These are phyloP conservation scores for Cavenderia fasciculata DNA, from an alignment of 78 protist genomes.

Conservation along the genomic window DNA sequence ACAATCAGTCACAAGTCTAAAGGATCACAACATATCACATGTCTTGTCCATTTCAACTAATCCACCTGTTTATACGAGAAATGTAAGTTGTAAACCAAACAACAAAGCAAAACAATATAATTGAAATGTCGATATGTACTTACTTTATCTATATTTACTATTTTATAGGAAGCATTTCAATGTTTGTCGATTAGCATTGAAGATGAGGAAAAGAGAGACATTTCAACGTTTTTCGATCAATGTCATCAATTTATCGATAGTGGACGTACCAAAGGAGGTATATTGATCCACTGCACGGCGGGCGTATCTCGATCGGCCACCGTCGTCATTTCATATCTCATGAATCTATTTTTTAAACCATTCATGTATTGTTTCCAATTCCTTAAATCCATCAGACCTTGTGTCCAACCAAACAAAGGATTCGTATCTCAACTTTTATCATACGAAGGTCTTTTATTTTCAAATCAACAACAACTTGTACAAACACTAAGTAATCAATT, in stretches of 20 bases:
- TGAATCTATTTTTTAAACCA: slow-evolving; percentile 61
- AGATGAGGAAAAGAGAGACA: slow-evolving; percentile 48
- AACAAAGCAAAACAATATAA: not conserved
- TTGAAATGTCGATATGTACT: no score
- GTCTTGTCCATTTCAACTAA: slow-evolving; percentile 58
- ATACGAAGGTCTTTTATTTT: slow-evolving; percentile 7
- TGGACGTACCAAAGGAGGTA: slow-evolving; percentile 42
- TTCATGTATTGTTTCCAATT: slow-evolving; percentile 58
- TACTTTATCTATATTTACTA: no score
- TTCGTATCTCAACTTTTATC: slow-evolving; percentile 40
- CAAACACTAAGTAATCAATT: no score
- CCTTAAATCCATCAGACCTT: slow-evolving; percentile 48
- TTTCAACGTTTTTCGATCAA: slow-evolving; percentile 18
- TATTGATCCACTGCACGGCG: slow-evolving; percentile 45
- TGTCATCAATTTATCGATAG: slow-evolving; percentile 40
- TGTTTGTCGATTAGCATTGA: slow-evolving; percentile 35
- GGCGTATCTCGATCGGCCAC: slow-evolving; percentile 67
- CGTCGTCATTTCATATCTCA: slow-evolving; percentile 46
- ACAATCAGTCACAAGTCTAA: not conserved
- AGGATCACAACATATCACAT: slow-evolving; percentile 47
- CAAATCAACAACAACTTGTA: no score
- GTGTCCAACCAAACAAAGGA: slow-evolving; percentile 62
- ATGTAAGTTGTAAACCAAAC: not conserved
- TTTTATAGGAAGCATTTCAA: not conserved
- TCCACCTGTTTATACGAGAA: slow-evolving; percentile 12